These are phyloP conservation scores for Leccinum ambiguum DNA, from an alignment of 1,284 basidiomycete genomes.

Conservation along the genomic window DNA sequence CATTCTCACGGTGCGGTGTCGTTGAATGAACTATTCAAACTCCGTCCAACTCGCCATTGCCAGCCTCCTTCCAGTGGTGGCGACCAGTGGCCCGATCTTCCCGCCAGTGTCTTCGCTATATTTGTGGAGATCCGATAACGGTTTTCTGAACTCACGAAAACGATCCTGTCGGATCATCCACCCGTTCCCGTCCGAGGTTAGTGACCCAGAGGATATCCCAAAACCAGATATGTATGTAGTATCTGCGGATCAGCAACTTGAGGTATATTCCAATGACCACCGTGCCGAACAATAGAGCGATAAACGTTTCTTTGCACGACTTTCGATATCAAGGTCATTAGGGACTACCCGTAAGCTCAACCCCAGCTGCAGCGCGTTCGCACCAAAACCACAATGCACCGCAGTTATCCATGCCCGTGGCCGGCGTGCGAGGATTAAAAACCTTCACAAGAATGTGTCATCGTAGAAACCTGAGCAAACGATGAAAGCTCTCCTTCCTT, in stretches of 20 bases:
- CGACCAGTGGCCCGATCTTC: too few relatives aligned
- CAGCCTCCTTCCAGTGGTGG: too few relatives aligned
- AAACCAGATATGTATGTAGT: neutral
- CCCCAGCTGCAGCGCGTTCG: neutral
- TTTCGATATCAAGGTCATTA: neutral
- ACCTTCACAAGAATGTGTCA: neutral
- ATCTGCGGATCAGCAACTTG: too few relatives aligned
- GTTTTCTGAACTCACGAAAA: too few relatives aligned
- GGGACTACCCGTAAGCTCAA: neutral
- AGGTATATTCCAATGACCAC: too few relatives aligned
- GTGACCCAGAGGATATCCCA: neutral
- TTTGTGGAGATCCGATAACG: too few relatives aligned
- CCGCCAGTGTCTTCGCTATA: too few relatives aligned
- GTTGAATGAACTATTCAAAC: too few relatives aligned
- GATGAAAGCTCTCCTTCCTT: neutral
- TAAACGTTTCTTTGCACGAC: neutral
- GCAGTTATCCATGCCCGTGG: neutral
- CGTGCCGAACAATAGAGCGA: neutral
- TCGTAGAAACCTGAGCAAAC: neutral
- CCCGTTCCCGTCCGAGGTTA: neutral
- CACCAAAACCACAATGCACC: neutral
- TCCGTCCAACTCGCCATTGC: too few relatives aligned
- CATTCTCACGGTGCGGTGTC: too few relatives aligned
- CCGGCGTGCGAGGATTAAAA: neutral
- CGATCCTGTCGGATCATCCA: neutral